Evolutionary conservation across 192 early-diverging fungal genomes (phyloP), one percentile per base, ranked within the genome.

Genomic region (Spinellus fusiger): DNA sequence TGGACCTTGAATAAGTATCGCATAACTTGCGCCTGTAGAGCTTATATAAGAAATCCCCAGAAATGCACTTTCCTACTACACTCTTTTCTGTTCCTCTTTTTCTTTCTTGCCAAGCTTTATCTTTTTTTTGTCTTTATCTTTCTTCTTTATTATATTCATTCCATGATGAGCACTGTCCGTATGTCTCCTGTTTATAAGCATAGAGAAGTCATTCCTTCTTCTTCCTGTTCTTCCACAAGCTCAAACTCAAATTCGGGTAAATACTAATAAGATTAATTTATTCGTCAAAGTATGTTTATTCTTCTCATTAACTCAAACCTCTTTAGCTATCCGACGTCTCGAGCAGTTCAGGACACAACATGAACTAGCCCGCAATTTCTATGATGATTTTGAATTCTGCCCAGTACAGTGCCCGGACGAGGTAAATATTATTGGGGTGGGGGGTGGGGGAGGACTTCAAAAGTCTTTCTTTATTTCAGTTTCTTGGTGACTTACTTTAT

Each of bases 371-470:
- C 69, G 56, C 47, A 73, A 71, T 56, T 82, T 82, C 53, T 74
- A 82, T 57, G 80, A 82, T 60, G 80, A 82, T 38, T 65, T 74
- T 44, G 80, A 82, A 53, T 82, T 80, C 73, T 82, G 80, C 66
- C 80, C 80, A 18, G 69, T 70, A 15, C 59, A 77, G 57, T 74
- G 74, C n/a, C 65, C 78, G 47, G 70, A 76, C 37, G 73, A 82
- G 71, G 76, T 77, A 79, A 15, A n/a, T n/a, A n/a, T n/a, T n/a
- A n/a, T n/a, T n/a, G n/a, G n/a, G n/a, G n/a, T n/a, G n/a, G n/a
- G 5, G 9, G 29, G 20, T 32, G 4, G 1, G 1, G 3, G 20
- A 18, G 16, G 12, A 20, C 18, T n/a, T 31, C 9, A 28, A 15
- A n/a, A n/a, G n/a, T n/a, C n/a, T n/a, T n/a, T n/a, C n/a, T n/a